Evolutionary conservation across 1,139 yeast genomes (phyloP).

Genomic region (Debaryomyces psychrophilus): DNA sequence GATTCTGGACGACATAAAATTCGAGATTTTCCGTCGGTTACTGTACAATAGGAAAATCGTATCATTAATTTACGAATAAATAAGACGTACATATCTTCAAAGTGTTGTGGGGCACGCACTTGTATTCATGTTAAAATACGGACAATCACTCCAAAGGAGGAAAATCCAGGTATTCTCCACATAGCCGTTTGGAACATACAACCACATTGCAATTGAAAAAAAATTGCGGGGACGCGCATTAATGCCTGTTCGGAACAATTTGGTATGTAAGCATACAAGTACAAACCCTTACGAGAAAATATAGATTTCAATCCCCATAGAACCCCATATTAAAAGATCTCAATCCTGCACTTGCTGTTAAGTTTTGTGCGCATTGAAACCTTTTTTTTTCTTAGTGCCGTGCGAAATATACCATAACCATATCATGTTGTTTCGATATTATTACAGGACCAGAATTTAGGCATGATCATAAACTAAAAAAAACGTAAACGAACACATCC

Average conservation of each 20-base stretch:
- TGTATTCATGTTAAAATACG: background rate
- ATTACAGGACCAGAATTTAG: background rate
- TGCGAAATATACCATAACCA: background rate
- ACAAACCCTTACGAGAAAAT: background rate
- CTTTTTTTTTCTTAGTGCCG: background rate
- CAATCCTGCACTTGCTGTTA: background rate
- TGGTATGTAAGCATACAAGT: background rate
- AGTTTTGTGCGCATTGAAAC: background rate
- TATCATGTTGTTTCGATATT: background rate
- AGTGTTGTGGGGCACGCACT: background rate
- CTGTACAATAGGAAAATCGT: background rate
- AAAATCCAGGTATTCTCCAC: background rate
- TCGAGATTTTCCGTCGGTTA: slow-evolving; percentile 1
- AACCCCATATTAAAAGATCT: background rate
- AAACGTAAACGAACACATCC: no score
- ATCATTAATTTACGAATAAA: slow-evolving; percentile 3
- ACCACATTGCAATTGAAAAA: slow-evolving; percentile 1
- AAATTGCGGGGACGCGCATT: slow-evolving; percentile 1
- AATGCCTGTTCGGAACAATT: slow-evolving; percentile 1
- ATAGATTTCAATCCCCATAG: background rate
- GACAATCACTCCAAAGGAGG: background rate
- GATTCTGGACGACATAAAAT: background rate
- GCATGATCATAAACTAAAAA: background rate
- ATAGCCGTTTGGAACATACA: slow-evolving; percentile 3
- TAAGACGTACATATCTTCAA: background rate